Evolutionary conservation across 208 protist genomes (phyloP).

Genomic region (Angomonas desouzai): DNA sequence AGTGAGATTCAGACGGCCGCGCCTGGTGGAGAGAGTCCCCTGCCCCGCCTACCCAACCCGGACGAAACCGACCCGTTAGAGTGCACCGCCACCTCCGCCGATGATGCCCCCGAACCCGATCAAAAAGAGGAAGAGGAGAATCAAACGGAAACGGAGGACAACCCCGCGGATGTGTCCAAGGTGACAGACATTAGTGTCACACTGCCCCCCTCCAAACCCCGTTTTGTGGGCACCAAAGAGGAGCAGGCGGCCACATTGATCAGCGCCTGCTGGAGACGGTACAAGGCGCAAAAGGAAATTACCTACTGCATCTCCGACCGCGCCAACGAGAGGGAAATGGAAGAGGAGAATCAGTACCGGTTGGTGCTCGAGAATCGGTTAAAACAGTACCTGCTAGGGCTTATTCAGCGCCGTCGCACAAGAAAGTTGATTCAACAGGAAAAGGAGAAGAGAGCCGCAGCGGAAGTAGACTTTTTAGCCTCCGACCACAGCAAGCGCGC

Average conservation of each 20-base stretch:
- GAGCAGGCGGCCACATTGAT: conserved; percentile 30
- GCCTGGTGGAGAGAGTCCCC: not conserved
- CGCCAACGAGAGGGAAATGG: conserved; percentile 11
- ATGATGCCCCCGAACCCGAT: not conserved
- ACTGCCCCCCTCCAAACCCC: conserved; percentile 8
- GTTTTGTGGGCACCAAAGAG: conserved; percentile 6
- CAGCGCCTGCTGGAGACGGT: conserved; percentile 19
- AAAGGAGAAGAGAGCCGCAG: conserved; percentile 13
- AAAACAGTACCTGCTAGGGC: conserved; percentile 21
- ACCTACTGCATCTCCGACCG: conserved; percentile 11
- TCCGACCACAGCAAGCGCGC: not conserved
- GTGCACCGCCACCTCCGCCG: not conserved
- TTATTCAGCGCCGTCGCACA: conserved; percentile 27
- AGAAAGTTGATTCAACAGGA: conserved; percentile 20
- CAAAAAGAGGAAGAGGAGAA: not conserved
- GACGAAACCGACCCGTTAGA: not conserved
- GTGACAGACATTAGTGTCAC: not conserved
- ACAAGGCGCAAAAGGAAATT: conserved; percentile 11
- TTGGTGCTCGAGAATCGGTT: conserved; percentile 27
- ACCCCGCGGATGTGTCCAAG: not conserved
- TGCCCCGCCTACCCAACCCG: not conserved
- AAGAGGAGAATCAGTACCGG: conserved; percentile 20
- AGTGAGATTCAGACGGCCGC: not conserved
- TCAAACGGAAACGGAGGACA: too few species aligned
- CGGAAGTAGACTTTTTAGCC: not conserved